Conservation (phyloP, 495 filamentous ascomycete species). For the Penicillium angulare region DNA sequence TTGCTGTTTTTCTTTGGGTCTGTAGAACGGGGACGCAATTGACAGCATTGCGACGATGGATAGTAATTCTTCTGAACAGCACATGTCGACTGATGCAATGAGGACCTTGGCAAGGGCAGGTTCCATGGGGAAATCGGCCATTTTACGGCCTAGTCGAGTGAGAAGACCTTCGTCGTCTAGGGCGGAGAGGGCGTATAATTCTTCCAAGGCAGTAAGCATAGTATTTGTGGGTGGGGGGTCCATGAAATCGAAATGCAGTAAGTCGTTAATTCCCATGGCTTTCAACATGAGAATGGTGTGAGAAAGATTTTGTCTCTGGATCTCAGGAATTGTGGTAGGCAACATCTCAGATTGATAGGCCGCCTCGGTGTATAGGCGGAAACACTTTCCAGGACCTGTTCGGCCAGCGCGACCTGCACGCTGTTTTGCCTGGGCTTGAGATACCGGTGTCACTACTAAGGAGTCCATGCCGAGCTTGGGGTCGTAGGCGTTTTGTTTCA, state of each 20-base stretch:
- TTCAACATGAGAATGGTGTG: constrained; percentile 98
- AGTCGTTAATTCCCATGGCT: constrained; percentile 98
- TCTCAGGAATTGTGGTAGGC: constrained; percentile 92
- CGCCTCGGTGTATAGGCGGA: constrained; percentile 91
- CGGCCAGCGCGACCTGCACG: constrained; percentile 88
- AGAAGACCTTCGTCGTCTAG: constrained; percentile 95
- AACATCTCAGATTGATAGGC: constrained; percentile 98
- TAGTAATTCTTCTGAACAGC: constrained; percentile 91
- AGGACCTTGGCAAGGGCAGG: constrained; percentile 86
- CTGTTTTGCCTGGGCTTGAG: constrained; percentile 95
- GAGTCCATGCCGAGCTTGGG: constrained; percentile 98
- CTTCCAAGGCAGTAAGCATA: constrained; percentile 94
- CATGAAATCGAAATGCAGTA: constrained; percentile 99
- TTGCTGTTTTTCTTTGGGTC: constrained; percentile 93
- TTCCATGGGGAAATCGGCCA: constrained; percentile 97
- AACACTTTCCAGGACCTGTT: constrained; percentile 96
- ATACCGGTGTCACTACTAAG: constrained; percentile 90
- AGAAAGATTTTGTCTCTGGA: constrained; percentile 93
- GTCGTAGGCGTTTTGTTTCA: constrained; percentile 97
- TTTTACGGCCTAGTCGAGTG: constrained; percentile 88
- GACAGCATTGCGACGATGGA: constrained; percentile 95
- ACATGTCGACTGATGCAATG: constrained; percentile 80
- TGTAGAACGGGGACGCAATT: constrained; percentile 82
- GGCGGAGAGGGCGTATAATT: constrained; percentile 87
- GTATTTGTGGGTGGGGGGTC: constrained; percentile 96